Evolutionary conservation across 345 rosid genomes (phyloP), one percentile per base, ranked within the genome.

Genomic region (Chamaenerion angustifolium): DNA sequence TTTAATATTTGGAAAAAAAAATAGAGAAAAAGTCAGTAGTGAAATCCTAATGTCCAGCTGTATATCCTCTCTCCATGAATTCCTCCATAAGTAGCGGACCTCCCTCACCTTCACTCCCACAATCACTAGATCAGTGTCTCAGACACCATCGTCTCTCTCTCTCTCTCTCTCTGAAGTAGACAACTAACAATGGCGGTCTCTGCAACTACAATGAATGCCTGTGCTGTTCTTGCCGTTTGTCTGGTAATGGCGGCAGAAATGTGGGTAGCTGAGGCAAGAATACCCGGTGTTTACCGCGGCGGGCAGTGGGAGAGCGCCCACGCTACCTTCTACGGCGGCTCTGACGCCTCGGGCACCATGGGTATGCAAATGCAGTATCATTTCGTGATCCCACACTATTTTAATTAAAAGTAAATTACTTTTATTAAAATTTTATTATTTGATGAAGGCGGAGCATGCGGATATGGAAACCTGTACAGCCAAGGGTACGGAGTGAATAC

Each of bases 401-500:
- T 10, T 16, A 14, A 13, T 44, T 16, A 6, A 13, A 16, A 44
- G 4, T 44, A 4, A 11, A 6, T 23, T 43, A 11, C 45, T 44
- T 6, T 60, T n/a, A n/a, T n/a, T n/a, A n/a, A n/a, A n/a, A n/a
- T n/a, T n/a, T n/a, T n/a, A n/a, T n/a, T n/a, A n/a, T n/a, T n/a
- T n/a, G 25, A 0, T 21, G 25, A 21, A 80, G 87, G 87, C 6
- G 87, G 83, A 11, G 87, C 87, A 40, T 80, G 87, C 31, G 87
- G 83, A 0, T 80, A 80, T 43, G 83, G 87, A 1, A 74, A 80
- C 55, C 47, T 80, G 16, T 80, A 80, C 71, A 80, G 87, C 66
- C 83, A 76, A 64, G 87, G 87, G 6, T 80, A 80, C 49, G 83
- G 82, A 9, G 80, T 74, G 46, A 74, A 70, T 64, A 76, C 87